Evolutionary conservation across 2,329 filamentous ascomycete species (phyloP).

Genomic region (Pseudogymnoascus sp.): DNA sequence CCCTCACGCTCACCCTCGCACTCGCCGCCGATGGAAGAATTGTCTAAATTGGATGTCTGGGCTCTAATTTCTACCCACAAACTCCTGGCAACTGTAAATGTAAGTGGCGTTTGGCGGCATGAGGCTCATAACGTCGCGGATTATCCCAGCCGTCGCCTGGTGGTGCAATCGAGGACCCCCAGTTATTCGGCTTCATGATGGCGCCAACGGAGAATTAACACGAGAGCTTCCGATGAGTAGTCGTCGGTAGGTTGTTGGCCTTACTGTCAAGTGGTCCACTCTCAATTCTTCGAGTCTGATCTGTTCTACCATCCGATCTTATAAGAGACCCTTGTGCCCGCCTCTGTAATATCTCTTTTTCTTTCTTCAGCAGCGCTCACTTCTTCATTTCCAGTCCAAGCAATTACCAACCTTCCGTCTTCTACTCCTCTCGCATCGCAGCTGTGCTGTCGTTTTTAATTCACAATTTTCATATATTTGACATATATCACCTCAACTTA

Average conservation of each 20-base stretch:
- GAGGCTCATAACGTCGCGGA: neutral
- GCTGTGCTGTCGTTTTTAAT: neutral
- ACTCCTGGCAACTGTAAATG: neutral
- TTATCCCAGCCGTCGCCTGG: neutral
- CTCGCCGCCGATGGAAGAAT: neutral
- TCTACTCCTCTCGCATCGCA: neutral
- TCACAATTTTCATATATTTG: neutral
- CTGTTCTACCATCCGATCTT: neutral
- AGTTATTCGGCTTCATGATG: neutral
- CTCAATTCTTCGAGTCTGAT: neutral
- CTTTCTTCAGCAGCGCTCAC: constrained; percentile 17
- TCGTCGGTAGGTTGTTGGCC: neutral
- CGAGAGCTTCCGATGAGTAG: neutral
- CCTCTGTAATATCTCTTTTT: constrained; percentile 7
- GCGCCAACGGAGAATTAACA: neutral
- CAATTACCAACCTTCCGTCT: neutral
- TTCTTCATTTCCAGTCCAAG: constrained; percentile 14
- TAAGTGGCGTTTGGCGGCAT: neutral
- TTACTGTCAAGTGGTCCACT: neutral
- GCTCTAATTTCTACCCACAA: neutral
- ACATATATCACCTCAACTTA: neutral
- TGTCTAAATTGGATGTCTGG: neutral
- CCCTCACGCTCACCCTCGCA: neutral
- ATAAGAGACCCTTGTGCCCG: constrained; percentile 13
- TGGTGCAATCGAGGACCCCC: neutral